Base-by-base conservation (phyloP, 768 basidiomycete genomes). In the Chalciporus pseudorubinellus region DNA sequence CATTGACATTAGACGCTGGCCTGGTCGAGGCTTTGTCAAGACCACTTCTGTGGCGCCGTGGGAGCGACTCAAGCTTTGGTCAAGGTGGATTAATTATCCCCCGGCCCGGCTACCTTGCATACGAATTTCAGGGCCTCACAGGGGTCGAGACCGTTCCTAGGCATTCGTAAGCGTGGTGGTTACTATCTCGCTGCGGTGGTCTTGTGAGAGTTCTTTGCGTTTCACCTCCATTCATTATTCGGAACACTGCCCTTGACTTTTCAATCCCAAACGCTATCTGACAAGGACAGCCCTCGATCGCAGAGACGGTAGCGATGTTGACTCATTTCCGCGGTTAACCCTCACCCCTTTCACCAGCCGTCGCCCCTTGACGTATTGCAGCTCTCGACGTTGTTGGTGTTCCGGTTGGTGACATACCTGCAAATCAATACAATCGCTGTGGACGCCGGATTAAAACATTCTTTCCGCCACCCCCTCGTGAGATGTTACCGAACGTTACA, bases 281-380 rank as follows among this genome's bases (percentile, higher is more conserved):
- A 36, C n/a, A 36, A 16, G 14, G 34, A n/a, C 12, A 48, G 46
- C 58, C 56, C 59, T 54, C 48, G 59, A 59, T 58, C 54, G 42
- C 49, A 50, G 7, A 36, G 31, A 10, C 10, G n/a, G 38, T 51
- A 38, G 26, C 48, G 50, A 56, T 18, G 43, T 51, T 22, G 34
- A 3, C 63, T 64, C 61, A 64, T 64, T 58, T 64, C 63, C 63
- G 63, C 38, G 8, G 38, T 4, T 10, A 6, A 28, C 47, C 50
- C 46, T 55, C 28, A 13, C 46, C 31, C 42, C 20, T 39, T 39
- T 45, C 41, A 50, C 26, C 18, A 48, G 44, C 24, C 39, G 12
- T 13, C 21, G 19, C 46, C 14, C 29, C 7, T 61, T 63, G 57
- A 64, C 62, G 63, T 59, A 62, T 46, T 52, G 39, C 19, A 12